Evolutionary conservation across 805 yeast genomes (phyloP).

Genomic region (Yarrowia sp.): DNA sequence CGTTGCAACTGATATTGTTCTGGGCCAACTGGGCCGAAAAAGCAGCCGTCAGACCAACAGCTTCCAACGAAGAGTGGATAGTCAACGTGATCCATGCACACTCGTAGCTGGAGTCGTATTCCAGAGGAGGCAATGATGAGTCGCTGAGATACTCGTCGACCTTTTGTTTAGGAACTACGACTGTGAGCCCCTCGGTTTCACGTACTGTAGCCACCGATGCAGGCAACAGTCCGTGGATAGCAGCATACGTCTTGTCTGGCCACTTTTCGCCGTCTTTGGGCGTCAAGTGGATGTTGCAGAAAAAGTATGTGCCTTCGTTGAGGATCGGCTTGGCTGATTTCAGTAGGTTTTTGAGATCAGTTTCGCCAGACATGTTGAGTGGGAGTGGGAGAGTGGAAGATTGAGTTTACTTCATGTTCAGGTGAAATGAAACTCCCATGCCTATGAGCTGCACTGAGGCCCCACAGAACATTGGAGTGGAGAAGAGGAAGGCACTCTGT

Average conservation of each 20-base stretch:
- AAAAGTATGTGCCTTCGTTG: conserved; percentile 7
- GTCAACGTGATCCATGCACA: conserved; percentile 16
- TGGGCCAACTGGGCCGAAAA: background rate
- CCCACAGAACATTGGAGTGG: background rate
- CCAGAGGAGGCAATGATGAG: background rate
- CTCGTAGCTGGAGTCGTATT: conserved; percentile 2
- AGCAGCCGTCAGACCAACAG: conserved; percentile 11
- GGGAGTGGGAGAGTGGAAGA: background rate
- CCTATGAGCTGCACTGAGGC: background rate
- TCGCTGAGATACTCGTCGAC: conserved; percentile 4
- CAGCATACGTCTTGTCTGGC: background rate
- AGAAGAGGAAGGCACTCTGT: no score
- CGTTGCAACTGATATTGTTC: conserved; percentile 1
- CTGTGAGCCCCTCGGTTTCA: conserved; percentile 1
- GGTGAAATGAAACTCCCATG: background rate
- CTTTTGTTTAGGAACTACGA: background rate
- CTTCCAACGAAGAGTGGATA: conserved; percentile 12
- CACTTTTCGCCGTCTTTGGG: background rate
- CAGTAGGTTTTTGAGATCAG: background rate
- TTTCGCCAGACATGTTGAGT: background rate
- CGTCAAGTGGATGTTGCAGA: conserved; percentile 7
- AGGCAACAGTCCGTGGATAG: background rate
- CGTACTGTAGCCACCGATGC: background rate
- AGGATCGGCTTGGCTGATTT: conserved; percentile 8
- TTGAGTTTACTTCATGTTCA: background rate